Percentiles rank a stretch among this genome's conserved stretches.
Evolutionary conservation across 2,329 filamentous ascomycete genomes (phyloP).

Genomic region (Verticillium nonalfalfae): DNA sequence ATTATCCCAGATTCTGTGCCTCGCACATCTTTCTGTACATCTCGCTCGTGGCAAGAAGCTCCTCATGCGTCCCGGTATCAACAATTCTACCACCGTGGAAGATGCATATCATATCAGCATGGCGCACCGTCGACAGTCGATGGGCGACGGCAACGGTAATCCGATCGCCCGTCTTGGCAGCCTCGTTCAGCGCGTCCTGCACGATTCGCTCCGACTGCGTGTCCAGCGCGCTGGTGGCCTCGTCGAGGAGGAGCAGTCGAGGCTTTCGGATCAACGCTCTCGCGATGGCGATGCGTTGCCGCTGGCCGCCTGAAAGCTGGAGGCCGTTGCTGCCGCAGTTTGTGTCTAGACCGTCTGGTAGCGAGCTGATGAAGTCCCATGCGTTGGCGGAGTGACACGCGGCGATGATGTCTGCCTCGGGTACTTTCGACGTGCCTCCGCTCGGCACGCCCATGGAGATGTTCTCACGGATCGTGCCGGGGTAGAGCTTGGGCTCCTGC

Average conservation of each 20-base stretch:
- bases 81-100: slow-evolving; percentile 49
- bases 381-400: slow-evolving; percentile 41
- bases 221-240: slow-evolving; percentile 52
- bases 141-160: slow-evolving; percentile 62
- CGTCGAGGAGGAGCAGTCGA: slow-evolving; percentile 48
- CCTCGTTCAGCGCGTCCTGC: slow-evolving; percentile 42
- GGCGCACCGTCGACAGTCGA: slow-evolving; percentile 40
- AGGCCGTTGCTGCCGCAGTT: slow-evolving; percentile 10
- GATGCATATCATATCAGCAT: slow-evolving; percentile 54
- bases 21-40: slow-evolving; percentile 25
- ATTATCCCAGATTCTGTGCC: slow-evolving; percentile 1
- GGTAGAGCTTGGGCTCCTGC: slow-evolving; percentile 8
- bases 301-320: slow-evolving; percentile 46
- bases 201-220: slow-evolving; percentile 18
- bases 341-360: slow-evolving; percentile 26
- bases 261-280: slow-evolving; percentile 47
- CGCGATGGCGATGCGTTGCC: slow-evolving; percentile 50
- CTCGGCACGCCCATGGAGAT: slow-evolving; percentile 37
- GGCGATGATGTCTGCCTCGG: slow-evolving; percentile 27
- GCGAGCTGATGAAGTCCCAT: slow-evolving; percentile 42
- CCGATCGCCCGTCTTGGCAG: slow-evolving; percentile 23
- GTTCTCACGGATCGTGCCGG: slow-evolving; percentile 48
- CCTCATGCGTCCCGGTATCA: slow-evolving; percentile 53
- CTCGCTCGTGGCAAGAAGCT: slow-evolving; percentile 41
- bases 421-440: slow-evolving; percentile 17